Evolutionary conservation across 73 alveolate genomes (phyloP), one percentile per base, ranked within the genome.

Genomic region (Stentor coeruleus): DNA sequence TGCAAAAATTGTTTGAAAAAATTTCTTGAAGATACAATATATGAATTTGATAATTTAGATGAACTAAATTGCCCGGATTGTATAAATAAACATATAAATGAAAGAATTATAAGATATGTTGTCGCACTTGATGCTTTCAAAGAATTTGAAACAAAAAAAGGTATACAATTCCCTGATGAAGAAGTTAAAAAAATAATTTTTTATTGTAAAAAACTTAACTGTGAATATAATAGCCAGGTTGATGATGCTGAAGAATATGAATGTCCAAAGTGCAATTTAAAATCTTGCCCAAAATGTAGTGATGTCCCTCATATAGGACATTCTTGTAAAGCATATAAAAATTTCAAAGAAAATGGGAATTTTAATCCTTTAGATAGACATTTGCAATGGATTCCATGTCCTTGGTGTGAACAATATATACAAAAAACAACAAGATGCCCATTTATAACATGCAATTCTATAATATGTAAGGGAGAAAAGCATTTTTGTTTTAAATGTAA

Each of bases 401-500:
- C 79, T 1, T 66, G 79, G 37, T 66, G 79, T 31, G 15, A 2
- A 66, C 79, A 66, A 40, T 26, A 20, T 11, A 66, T 66, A 14
- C 49, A 66, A 66, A 66, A 40, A 66, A 31, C 33, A 14, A 26
- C 79, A 26, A 40, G 79, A 66, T 66, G 79, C 79, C n/a, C n/a
- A 66, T 66, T 26, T 33, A 66, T 66, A 40, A 31, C 37, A 1
- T 66, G 79, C 41, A 26, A 26, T 66, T 66, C 79, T 28, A 15
- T 33, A 66, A 0, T 2, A 26, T 66, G 79, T 40, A 20, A 40
- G 33, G 79, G 79, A 66, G 39, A 20, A 26, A 66, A 33, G 33
- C 33, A 66, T 66, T 33, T 66, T 66, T 66, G 79, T 33, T 66
- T 66, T 66, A 40, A 66, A 1, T 66, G 79, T 40, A 66, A 66